Conservation (phyloP, 208 protist species). For the Wallacemonas collosoma region DNA sequence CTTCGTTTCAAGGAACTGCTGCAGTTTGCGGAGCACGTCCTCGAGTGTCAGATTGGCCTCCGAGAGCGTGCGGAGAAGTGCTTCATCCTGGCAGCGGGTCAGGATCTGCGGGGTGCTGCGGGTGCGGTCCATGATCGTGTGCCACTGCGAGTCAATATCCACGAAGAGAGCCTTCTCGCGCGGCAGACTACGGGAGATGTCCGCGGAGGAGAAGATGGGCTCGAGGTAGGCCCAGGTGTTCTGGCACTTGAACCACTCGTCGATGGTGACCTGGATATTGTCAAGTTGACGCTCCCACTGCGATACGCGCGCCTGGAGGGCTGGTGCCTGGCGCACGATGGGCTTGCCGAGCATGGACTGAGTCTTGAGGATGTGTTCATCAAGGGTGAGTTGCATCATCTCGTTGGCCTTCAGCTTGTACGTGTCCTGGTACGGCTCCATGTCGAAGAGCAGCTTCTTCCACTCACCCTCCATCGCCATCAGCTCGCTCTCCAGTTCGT, state of each 20-base stretch:
- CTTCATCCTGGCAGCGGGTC: constrained; percentile 91
- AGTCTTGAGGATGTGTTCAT: constrained; percentile 96
- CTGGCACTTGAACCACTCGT: constrained; percentile 97
- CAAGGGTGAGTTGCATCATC: constrained; percentile 92
- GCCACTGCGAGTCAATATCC: constrained; percentile 94
- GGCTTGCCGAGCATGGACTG: constrained; percentile 96
- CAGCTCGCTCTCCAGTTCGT: constrained; percentile 91
- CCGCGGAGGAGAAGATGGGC: constrained; percentile 96
- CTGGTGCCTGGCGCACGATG: constrained; percentile 85
- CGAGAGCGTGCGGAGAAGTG: constrained; percentile 89
- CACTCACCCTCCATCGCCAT: constrained; percentile 94
- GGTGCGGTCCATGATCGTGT: constrained; percentile 92
- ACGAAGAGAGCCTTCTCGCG: constrained; percentile 94
- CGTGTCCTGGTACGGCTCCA: constrained; percentile 93
- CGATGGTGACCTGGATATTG: constrained; percentile 93
- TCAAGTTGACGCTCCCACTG: constrained; percentile 94
- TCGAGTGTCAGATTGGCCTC: constrained; percentile 95
- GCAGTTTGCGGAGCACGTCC: constrained; percentile 95
- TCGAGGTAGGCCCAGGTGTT: constrained; percentile 96
- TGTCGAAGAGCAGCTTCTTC: constrained; percentile 93
- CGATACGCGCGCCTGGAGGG: constrained; percentile 88
- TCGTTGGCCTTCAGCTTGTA: constrained; percentile 94
- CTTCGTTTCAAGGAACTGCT: constrained; percentile 99
- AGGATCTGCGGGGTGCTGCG: constrained; percentile 84
- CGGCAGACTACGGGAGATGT: constrained; percentile 97